phyloP scores from a whole-genome alignment of 2,329 filamentous ascomycete genomes.

The Epichloe typhina region DNA sequence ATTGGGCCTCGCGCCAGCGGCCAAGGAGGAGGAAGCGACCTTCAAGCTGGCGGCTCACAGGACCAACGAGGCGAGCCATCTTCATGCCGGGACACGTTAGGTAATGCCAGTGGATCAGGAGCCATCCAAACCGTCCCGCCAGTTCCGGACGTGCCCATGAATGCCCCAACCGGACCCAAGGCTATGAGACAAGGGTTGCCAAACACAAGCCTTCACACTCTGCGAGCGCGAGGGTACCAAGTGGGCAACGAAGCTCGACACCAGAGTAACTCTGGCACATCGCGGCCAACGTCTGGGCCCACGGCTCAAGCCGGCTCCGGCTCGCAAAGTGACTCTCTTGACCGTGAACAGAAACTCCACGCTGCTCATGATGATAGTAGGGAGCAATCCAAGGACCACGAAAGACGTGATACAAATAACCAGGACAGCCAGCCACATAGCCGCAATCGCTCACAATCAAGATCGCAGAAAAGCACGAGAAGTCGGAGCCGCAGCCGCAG shows the following conservation, averaged over 20 bases:
- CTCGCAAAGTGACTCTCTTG: slow-evolving; percentile 36
- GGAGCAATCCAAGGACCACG: slow-evolving; percentile 17
- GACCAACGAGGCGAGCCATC: slow-evolving; percentile 10
- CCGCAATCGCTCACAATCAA: slow-evolving; percentile 19
- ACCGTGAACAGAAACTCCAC: slow-evolving; percentile 24
- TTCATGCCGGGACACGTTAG: slow-evolving; percentile 17
- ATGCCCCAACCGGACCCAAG: slow-evolving; percentile 82
- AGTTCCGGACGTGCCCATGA: slow-evolving; percentile 39
- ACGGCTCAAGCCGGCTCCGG: slow-evolving; percentile 6
- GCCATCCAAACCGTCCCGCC: slow-evolving; percentile 20
- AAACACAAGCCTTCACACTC: slow-evolving; percentile 62
- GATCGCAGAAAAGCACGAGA: slow-evolving; percentile 21
- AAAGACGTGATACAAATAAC: slow-evolving; percentile 13
- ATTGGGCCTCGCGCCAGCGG: slow-evolving; percentile 5
- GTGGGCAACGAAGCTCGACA: slow-evolving; percentile 29
- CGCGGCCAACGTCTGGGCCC: slow-evolving; percentile 4
- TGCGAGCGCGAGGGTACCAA: slow-evolving; percentile 40
- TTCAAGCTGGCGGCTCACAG: slow-evolving; percentile 8
- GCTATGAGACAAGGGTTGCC: slow-evolving; percentile 84
- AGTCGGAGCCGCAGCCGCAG: slow-evolving; percentile 14
- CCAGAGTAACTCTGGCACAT: slow-evolving; percentile 9
- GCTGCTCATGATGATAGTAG: slow-evolving; percentile 14
- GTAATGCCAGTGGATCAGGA: slow-evolving; percentile 15
- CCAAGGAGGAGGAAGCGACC: slow-evolving; percentile 7
- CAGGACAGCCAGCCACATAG: slow-evolving; percentile 10